phyloP scores from a whole-genome alignment of 164 flowering plant genomes.

The Litsea cubeba region DNA sequence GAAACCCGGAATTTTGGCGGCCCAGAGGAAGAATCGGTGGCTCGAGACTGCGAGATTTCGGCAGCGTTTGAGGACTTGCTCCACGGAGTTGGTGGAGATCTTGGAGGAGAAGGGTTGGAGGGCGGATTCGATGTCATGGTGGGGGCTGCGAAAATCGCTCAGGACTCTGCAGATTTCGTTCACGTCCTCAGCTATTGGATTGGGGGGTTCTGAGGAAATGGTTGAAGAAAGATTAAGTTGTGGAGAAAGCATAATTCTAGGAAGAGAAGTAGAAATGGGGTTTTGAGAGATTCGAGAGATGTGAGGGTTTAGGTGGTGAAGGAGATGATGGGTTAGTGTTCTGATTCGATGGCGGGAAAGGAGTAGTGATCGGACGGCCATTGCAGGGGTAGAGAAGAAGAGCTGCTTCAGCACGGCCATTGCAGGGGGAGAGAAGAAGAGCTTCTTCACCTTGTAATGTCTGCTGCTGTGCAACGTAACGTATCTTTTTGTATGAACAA shows the following conservation, averaged over 20 bases:
- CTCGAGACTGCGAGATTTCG: slow-evolving; percentile 68
- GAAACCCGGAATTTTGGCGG: slow-evolving; percentile 46
- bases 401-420: background rate
- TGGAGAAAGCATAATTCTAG: too few relatives aligned
- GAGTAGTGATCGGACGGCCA: background rate
- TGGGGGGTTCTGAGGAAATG: background rate
- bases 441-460: too few relatives aligned
- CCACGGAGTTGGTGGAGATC: slow-evolving; percentile 48
- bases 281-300: background rate
- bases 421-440: background rate
- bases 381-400: background rate
- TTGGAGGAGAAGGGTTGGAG: slow-evolving; percentile 38
- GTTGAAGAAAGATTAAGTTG: too few relatives aligned
- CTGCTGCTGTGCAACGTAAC: too few relatives aligned
- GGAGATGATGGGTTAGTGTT: background rate
- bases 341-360: background rate
- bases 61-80: slow-evolving; percentile 79
- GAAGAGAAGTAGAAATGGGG: background rate
- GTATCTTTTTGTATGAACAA: too few relatives aligned
- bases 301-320: background rate
- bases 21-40: slow-evolving; percentile 82
- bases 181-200: slow-evolving; percentile 20
- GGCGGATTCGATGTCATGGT: slow-evolving; percentile 64
- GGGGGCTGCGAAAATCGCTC: slow-evolving; percentile 73
- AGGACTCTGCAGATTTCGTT: slow-evolving; percentile 66